Base-by-base conservation (phyloP, 2,329 filamentous ascomycete genomes). In the Diaporthe helianthi region DNA sequence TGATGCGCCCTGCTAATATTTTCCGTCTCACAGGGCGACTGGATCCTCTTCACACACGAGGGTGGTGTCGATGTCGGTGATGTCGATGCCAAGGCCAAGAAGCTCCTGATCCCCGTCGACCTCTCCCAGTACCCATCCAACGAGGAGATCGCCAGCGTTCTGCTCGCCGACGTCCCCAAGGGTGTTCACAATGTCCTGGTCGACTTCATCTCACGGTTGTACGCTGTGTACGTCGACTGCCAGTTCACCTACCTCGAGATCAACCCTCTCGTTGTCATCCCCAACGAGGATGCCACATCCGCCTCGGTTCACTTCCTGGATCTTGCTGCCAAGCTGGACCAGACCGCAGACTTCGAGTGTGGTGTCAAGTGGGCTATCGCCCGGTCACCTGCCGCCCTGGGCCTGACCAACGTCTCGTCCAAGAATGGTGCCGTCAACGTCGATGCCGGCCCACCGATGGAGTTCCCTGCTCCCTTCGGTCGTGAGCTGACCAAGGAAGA, bases 201-300 rank as follows among this genome's bases (percentile, higher is more conserved):
- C 73, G 96, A 99, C 88, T 99, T 99, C 89, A 99, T 99, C 86
- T 93, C 93, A 78, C 91, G 96, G 77, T 88, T 99, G 75, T 99
- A 99, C 81, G 96, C 95, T 77, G 96, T 99, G 85, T 99, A 98
- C 79, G 96, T 98, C 74, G 96, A 99, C 87, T 97, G 93, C 90
- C 96, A 99, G 84, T 99, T 99, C 89, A 98, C 96, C 79, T 99
- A 99, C 87, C 93, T 99, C 76, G 96, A 99, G 85, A 99, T 99
- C 88, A 99, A 99, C 90, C 96, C 96, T 76, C 87, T 99, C 74
- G 96, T 99, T 72, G 96, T 98, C 80, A 95, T 99, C 78, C 96
- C 96, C 82, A 98, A 98, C 82, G 91, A 89, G 75, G 90, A 94
- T 77, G 92, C 89, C 79, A 98, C 95, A 75, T 97, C 94, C 70